phyloP scores from a whole-genome alignment of 2,329 filamentous ascomycete species.

The Coniochaeta sp. region DNA sequence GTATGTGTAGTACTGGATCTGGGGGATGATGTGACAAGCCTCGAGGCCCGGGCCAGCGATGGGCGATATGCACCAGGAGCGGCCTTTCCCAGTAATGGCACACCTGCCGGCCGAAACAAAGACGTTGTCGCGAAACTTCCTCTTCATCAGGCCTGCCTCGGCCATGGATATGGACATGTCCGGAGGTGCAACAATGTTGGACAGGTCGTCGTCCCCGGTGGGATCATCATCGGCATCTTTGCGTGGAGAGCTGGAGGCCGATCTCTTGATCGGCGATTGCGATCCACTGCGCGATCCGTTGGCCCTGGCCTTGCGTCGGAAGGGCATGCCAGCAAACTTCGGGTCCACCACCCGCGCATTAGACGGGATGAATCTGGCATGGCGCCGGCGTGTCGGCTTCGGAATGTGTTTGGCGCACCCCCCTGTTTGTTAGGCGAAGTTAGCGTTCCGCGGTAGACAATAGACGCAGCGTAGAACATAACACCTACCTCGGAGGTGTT shows the following conservation, averaged over 20 bases:
- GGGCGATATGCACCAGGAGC: constrained; percentile 8
- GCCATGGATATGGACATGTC: background rate
- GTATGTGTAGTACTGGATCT: constrained; percentile 13
- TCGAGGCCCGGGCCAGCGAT: constrained; percentile 10
- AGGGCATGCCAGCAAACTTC: background rate
- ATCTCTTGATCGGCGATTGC: background rate
- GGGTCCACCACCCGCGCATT: background rate
- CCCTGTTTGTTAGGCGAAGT: background rate
- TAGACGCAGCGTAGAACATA: background rate
- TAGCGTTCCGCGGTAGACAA: background rate
- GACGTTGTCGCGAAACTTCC: background rate
- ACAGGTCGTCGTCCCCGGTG: background rate
- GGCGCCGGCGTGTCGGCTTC: background rate
- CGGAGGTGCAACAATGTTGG: background rate
- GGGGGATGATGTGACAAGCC: constrained; percentile 14
- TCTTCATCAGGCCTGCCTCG: background rate
- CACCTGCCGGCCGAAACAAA: constrained; percentile 3
- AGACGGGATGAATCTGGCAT: background rate
- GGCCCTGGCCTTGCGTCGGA: background rate
- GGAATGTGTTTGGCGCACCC: background rate
- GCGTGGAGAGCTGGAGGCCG: background rate
- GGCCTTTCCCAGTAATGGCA: constrained; percentile 12
- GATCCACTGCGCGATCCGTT: background rate
- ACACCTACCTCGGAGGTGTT: background rate
- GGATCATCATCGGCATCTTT: background rate